Conservation (phyloP, 2,329 filamentous ascomycete species). For the Emergomyces orientalis region DNA sequence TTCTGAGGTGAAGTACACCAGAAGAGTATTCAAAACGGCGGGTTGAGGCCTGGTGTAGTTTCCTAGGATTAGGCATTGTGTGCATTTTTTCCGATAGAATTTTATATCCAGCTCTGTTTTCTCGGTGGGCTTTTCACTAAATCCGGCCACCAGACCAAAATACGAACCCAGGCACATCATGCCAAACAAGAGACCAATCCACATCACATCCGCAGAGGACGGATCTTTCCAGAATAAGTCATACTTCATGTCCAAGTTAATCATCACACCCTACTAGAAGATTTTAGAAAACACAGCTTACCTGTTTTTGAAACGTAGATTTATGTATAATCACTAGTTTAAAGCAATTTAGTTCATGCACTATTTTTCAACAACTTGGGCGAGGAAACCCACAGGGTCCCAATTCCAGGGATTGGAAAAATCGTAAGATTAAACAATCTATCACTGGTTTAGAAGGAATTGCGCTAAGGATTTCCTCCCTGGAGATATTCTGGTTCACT, state of each 20-base stretch:
- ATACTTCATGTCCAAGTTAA: conserved; percentile 9
- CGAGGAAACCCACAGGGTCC: conserved; percentile 3
- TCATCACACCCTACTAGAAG: neutral
- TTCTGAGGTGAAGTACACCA: conserved; percentile 19
- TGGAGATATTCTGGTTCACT: conserved; percentile 19
- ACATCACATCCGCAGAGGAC: conserved; percentile 7
- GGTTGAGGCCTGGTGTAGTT: conserved; percentile 22
- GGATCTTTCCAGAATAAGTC: conserved; percentile 12
- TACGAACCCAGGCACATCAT: conserved; percentile 10
- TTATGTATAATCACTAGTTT: conserved; percentile 9
- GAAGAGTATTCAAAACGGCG: conserved; percentile 22
- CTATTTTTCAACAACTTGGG: neutral
- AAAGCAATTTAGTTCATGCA: neutral
- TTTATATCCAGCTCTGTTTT: neutral
- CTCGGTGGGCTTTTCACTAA: neutral
- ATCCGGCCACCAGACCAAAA: conserved; percentile 6
- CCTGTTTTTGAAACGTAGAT: conserved; percentile 12
- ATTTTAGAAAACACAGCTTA: neutral
- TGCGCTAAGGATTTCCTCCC: conserved; percentile 23
- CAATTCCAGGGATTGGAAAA: conserved; percentile 4
- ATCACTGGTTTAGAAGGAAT: conserved; percentile 22
- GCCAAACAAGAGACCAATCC: conserved; percentile 11
- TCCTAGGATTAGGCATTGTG: conserved; percentile 25
- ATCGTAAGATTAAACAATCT: conserved; percentile 20
- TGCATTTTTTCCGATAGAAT: conserved; percentile 12